Evolutionary conservation across 2,329 filamentous ascomycete species (phyloP).

Genomic region (Fusarium staphyleae): DNA sequence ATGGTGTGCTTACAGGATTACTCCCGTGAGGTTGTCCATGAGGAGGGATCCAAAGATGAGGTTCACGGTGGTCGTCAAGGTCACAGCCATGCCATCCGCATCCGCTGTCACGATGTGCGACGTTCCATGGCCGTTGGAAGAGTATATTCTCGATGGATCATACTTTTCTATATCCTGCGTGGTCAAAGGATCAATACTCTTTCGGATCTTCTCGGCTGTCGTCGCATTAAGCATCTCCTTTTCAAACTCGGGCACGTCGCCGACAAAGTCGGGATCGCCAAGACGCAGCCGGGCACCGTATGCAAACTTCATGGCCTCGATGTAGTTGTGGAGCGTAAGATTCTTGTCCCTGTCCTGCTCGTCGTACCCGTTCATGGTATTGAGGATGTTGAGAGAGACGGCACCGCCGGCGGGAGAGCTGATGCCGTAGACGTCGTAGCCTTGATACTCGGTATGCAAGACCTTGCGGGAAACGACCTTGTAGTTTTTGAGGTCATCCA

Average conservation of each 20-base stretch:
- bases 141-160: constrained; percentile 70
- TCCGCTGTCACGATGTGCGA: constrained; percentile 78
- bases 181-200: constrained; percentile 72
- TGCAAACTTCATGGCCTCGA: constrained; percentile 89
- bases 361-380: constrained; percentile 79
- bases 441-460: constrained; percentile 70
- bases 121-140: constrained; percentile 75
- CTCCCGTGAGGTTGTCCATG: constrained; percentile 81
- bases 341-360: constrained; percentile 62
- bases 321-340: constrained; percentile 79
- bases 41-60: constrained; percentile 81
- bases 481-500: constrained; percentile 79
- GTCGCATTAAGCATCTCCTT: constrained; percentile 68
- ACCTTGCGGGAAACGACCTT: constrained; percentile 69
- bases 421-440: constrained; percentile 72
- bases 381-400: constrained; percentile 78
- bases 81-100: constrained; percentile 74
- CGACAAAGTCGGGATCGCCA: constrained; percentile 81
- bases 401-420: constrained; percentile 81
- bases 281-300: constrained; percentile 82
- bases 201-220: constrained; percentile 66
- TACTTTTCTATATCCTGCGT: constrained; percentile 80
- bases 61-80: constrained; percentile 88
- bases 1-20: constrained; percentile 68
- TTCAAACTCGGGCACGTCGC: constrained; percentile 69